Base-by-base conservation (phyloP, 129 eudicot species). In the Ambrosia trifida region DNA sequence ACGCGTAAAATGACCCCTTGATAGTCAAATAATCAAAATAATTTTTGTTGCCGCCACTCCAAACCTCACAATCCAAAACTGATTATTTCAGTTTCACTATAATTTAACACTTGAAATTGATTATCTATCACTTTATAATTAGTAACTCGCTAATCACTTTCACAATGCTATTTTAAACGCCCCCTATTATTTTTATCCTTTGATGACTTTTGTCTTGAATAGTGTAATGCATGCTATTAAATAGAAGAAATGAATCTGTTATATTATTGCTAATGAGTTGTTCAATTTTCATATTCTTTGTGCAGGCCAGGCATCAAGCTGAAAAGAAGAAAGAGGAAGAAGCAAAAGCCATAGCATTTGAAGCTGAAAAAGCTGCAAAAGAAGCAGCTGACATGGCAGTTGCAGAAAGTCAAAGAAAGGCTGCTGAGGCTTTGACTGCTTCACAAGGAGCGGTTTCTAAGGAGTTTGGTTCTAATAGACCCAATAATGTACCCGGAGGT, bases 301-400 rank as follows among this genome's bases (percentile, higher is more conserved):
- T 79, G 87, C 83, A 89, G 96, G 88, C 84, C 67, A 84, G 81
- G 44, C 83, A 51, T 66, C 89, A 85, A 76, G 89, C 91, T 83
- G 91, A 85, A 68, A 87, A 75, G 77, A 81, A 72, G 80, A 82
- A 78, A 74, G 89, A 85, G 28, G 96, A 87, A 72, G 87, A 74
- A 68, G 90, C 81, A 67, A 85, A 88, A 82, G 82, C 78, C 40
- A 76, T 58, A 70, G 85, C 86, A 60, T 54, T 84, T 69, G 93
- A 82, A 72, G 96, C 93, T 82, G 94, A 90, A 76, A 85, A 83
- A 80, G 89, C 89, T 67, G 87, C 82, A 53, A 81, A 87, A 88
- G 91, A 85, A 86, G 96, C 89, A 69, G 95, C 86, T 45, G 83
- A 73, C 1, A 57, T 68, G 79, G 79, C 72, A 7, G 73, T 62